A percentile compares a stretch with the other conserved stretches of the same genome.
Evolutionary conservation across 768 basidiomycete species (phyloP).

Genomic region (Gautieria morchelliformis): DNA sequence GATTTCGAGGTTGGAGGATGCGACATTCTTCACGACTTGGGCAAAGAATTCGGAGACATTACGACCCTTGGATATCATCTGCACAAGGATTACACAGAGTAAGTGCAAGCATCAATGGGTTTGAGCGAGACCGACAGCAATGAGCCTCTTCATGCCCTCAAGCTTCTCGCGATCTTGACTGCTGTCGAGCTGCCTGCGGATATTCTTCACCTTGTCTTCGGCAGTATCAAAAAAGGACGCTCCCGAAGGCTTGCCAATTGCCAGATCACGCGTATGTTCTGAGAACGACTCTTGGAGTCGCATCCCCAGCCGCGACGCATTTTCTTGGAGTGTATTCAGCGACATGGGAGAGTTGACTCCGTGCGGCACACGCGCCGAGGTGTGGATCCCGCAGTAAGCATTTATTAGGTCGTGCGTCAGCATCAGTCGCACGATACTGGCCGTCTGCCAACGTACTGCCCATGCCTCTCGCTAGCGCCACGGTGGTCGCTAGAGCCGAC

Average conservation of each 20-base stretch:
- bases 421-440: too few species aligned
- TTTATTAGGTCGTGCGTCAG: too few species aligned
- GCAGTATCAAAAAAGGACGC: slow-evolving; percentile 55
- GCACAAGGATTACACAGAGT: slow-evolving; percentile 7
- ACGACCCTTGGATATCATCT: slow-evolving; percentile 90
- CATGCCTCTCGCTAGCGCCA: too few species aligned
- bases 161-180: slow-evolving; percentile 83
- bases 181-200: slow-evolving; percentile 80
- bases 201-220: slow-evolving; percentile 78
- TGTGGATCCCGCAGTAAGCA: too few species aligned
- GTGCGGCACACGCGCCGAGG: not conserved
- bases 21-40: slow-evolving; percentile 95
- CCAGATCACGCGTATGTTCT: slow-evolving; percentile 68
- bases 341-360: not conserved
- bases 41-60: slow-evolving; percentile 92
- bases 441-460: too few species aligned
- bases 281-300: slow-evolving; percentile 77
- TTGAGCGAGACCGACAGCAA: slow-evolving; percentile 59
- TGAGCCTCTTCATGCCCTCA: slow-evolving; percentile 90
- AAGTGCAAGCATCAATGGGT: not conserved
- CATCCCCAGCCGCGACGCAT: slow-evolving; percentile 75
- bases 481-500: too few species aligned
- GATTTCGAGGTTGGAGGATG: slow-evolving; percentile 84
- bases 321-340: slow-evolving; percentile 47
- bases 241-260: slow-evolving; percentile 43